A percentile compares a stretch with the other conserved stretches of the same genome.
These are phyloP conservation scores for Thelephora aurantiotincta DNA, from an alignment of 768 basidiomycete genomes.

Conservation along the genomic window DNA sequence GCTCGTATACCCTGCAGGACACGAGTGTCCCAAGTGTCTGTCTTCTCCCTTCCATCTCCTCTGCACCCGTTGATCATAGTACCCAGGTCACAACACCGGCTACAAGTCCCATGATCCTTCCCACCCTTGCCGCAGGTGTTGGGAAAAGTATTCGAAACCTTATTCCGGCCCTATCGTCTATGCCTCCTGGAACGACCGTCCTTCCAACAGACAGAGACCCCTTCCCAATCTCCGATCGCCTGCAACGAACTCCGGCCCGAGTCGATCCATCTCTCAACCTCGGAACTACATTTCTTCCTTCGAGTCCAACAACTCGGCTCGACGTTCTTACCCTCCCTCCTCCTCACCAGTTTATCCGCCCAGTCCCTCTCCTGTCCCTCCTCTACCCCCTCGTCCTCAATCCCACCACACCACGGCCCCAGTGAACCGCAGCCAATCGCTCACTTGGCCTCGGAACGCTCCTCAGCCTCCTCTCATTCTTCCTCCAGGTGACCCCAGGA, in stretches of 20 bases:
- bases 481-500: conserved; percentile 48
- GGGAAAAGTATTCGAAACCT: conserved; percentile 50
- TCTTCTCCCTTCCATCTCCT: background rate
- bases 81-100: conserved; percentile 58
- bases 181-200: conserved; percentile 23
- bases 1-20: conserved; percentile 55
- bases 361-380: background rate
- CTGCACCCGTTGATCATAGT: background rate
- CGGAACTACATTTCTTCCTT: background rate
- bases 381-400: conserved; percentile 1
- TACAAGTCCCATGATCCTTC: conserved; percentile 57
- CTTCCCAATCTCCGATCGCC: conserved; percentile 8
- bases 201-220: conserved; percentile 9
- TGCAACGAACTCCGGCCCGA: background rate
- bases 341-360: background rate
- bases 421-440: background rate
- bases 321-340: conserved; percentile 11
- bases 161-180: conserved; percentile 50
- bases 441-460: background rate
- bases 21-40: conserved; percentile 57
- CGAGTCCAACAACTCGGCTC: conserved; percentile 7
- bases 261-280: background rate
- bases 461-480: conserved; percentile 23
- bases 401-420: background rate
- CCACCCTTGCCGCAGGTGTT: conserved; percentile 60